phyloP scores from a whole-genome alignment of 2,329 filamentous ascomycete species.

The Colletotrichum aenigma region DNA sequence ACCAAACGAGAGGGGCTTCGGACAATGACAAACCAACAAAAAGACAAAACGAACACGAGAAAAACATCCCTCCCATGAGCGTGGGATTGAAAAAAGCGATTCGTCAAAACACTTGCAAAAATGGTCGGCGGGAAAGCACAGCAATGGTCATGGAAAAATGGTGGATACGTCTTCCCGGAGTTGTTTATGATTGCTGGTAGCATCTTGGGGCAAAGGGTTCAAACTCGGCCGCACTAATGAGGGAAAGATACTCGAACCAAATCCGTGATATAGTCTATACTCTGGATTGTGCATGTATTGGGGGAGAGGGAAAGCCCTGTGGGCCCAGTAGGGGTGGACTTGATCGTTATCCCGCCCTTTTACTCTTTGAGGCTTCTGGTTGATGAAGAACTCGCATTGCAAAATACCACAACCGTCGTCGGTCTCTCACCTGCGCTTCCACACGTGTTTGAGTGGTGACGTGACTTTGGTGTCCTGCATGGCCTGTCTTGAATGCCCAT shows the following conservation, averaged over 20 bases:
- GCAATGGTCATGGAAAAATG: conserved; percentile 22
- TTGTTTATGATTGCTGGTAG: conserved; percentile 19
- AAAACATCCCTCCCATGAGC: neutral
- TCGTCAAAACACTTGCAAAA: conserved; percentile 12
- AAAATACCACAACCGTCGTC: conserved; percentile 11
- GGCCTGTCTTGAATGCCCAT: neutral
- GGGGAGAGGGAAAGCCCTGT: conserved; percentile 97
- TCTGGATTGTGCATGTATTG: conserved; percentile 24
- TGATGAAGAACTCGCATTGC: neutral
- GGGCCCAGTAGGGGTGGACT: conserved; percentile 82
- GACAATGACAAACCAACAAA: conserved; percentile 4
- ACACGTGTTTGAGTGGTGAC: neutral
- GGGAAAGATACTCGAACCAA: conserved; percentile 91
- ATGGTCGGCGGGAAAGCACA: conserved; percentile 23
- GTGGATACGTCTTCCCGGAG: conserved; percentile 28
- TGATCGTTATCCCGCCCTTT: conserved; percentile 77
- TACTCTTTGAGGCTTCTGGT: neutral
- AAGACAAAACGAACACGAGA: conserved; percentile 8
- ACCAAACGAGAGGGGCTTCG: neutral
- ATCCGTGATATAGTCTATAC: conserved; percentile 14
- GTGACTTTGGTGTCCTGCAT: neutral
- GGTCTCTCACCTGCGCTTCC: neutral
- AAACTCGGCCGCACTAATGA: conserved; percentile 85
- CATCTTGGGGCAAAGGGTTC: conserved; percentile 38
- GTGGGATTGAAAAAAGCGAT: neutral